Evolutionary conservation across 441 rosid species (phyloP).

Genomic region (Aleurites moluccanus): DNA sequence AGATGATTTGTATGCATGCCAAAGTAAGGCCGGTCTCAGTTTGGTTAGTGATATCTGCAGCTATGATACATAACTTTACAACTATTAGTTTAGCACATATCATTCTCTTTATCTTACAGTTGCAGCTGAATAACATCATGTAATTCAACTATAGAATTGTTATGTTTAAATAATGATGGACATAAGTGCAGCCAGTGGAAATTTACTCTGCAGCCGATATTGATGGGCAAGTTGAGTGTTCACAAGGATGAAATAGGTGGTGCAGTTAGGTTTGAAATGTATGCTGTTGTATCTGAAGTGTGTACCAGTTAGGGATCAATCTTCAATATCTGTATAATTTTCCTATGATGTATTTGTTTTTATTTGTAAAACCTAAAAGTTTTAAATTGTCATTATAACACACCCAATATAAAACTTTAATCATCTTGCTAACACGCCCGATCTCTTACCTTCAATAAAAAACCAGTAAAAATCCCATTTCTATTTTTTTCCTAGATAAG

Average conservation of each 20-base stretch:
- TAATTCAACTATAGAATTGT: background rate
- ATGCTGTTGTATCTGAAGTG: background rate
- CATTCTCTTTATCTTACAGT: background rate
- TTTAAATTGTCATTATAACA: background rate
- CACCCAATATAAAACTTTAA: background rate
- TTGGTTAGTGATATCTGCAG: background rate
- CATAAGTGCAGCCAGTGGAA: background rate
- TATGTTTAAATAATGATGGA: background rate
- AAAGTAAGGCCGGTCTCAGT: background rate
- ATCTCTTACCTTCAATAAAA: background rate
- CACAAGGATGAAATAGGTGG: background rate
- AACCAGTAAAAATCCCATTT: background rate
- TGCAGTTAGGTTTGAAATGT: background rate
- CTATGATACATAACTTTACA: background rate
- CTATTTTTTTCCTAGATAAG: too few relatives aligned
- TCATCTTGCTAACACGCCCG: background rate
- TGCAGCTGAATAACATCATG: background rate
- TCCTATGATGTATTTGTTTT: conserved; percentile 1
- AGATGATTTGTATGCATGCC: background rate
- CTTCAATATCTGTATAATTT: background rate
- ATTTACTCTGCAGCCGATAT: background rate
- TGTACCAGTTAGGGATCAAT: background rate
- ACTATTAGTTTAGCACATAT: background rate
- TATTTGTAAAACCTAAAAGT: background rate
- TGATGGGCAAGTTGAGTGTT: conserved; percentile 1